Base-by-base conservation (phyloP, 23 red algal species). In the Gracilariopsis chorda region DNA sequence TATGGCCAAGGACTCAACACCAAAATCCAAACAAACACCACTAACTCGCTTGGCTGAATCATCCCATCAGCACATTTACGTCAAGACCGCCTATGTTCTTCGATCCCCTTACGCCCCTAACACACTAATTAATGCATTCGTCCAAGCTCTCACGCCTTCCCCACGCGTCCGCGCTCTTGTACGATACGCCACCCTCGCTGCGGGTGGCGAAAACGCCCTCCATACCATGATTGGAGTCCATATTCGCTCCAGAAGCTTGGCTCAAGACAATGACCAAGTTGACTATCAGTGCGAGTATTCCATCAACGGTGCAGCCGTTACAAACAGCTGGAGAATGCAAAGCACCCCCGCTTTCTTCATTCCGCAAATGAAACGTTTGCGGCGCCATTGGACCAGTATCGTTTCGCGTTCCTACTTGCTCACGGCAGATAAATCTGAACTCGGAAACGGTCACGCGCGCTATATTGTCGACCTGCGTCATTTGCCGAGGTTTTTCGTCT, bases 41-140 rank as follows among this genome's bases (percentile, higher is more conserved):
- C 36, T 83, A 32, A 83, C 53, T 24, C 43, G 45, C 14, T 28
- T 59, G 4, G 27, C 53, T 13, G 28, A 46, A 20, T 62, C 55
- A 25, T 29, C 25, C 48, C 33, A 63, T 39, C n/a, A 55, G 52
- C 92, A 94, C 37, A 87, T 94, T 64, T 94, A 94, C 45, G 63
- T 88, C 55, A 87, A 77, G 34, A 87, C 80, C 27, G 92, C 92
- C 7, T 94, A 87, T 53, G 41, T 94, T 60, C 64, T 94, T 36
- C 9, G 71, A 28, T 87, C 82, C 25, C 16, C 49, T 6, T 25
- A 48, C 10, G 36, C 76, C 12, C 71, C 40, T 10, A 23, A 55
- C 73, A 77, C 48, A 47, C 49, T 86, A 6, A 71, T 87, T 12
- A 87, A 94, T 41, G 60, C 30, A 46, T 59, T 87, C 39, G 33